Percentiles rank a stretch among this genome's conserved stretches.
These are phyloP conservation scores for Lizonia empirigonia DNA, from an alignment of 2,329 filamentous ascomycete species.

Conservation along the genomic window DNA sequence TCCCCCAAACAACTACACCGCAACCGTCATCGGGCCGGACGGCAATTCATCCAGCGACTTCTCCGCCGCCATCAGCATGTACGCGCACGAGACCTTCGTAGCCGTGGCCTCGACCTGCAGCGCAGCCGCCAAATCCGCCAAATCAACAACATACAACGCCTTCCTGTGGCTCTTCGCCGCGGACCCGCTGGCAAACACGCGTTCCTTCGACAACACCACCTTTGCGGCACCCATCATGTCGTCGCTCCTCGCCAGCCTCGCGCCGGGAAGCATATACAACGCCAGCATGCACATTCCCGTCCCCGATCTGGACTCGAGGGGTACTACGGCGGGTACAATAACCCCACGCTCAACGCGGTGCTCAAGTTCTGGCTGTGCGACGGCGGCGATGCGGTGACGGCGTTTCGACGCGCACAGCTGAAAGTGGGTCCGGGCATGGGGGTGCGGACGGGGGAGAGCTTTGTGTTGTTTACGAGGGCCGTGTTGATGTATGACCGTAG, in stretches of 20 bases:
- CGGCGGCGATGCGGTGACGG: neutral
- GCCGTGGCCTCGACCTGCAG: neutral
- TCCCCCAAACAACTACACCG: neutral
- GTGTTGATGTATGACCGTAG: too few species aligned
- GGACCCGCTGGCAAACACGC: neutral
- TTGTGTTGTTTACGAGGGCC: neutral
- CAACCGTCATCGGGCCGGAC: neutral
- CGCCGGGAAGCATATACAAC: neutral
- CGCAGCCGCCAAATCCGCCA: too few species aligned
- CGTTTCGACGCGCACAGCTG: neutral
- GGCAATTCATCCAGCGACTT: neutral
- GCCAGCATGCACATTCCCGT: neutral
- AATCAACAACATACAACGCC: neutral
- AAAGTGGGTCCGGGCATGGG: neutral
- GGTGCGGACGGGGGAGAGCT: neutral
- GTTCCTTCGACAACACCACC: neutral
- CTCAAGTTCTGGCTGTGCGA: slow-evolving; percentile 9
- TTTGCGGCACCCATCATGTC: neutral
- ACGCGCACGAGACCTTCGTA: neutral
- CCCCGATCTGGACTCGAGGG: neutral
- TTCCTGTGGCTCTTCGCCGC: neutral
- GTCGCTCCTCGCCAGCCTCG: neutral
- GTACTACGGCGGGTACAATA: slow-evolving; percentile 3
- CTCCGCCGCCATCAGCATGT: slow-evolving; percentile 1
- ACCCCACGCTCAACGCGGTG: slow-evolving; percentile 3